Evolutionary conservation across 129 eudicot species (phyloP).

Genomic region (Gnaphalium uliginosum): DNA sequence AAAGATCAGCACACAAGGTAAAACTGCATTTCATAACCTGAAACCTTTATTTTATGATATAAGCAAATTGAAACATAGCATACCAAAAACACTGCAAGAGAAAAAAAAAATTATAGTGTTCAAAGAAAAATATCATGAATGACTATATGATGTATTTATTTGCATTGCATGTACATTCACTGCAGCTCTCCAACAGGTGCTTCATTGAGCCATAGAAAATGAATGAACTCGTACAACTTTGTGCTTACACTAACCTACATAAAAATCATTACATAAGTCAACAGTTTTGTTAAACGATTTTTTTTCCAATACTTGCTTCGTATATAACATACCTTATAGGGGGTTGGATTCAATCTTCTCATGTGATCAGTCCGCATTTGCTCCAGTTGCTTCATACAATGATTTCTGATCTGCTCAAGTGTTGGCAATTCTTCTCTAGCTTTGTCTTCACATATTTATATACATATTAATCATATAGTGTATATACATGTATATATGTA

Average conservation of each 20-base stretch:
- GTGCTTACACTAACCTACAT: conserved; percentile 92
- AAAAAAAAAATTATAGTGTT: conserved; percentile 1
- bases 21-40: not conserved
- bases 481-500: not conserved
- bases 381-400: conserved; percentile 83
- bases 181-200: conserved; percentile 98
- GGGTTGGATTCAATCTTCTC: conserved; percentile 98
- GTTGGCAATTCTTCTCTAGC: conserved; percentile 78
- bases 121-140: conserved; percentile 22
- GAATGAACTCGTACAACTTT: conserved; percentile 90
- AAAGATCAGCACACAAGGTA: not conserved
- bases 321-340: conserved; percentile 67
- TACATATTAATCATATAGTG: not conserved
- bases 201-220: conserved; percentile 98
- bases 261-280: not conserved
- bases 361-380: conserved; percentile 97
- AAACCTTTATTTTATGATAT: conserved; percentile 6
- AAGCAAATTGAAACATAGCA: conserved; percentile 11
- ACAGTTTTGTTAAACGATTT: not conserved
- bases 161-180: conserved; percentile 30
- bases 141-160: conserved; percentile 15
- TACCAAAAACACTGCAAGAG: not conserved
- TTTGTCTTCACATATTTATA: conserved; percentile 46
- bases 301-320: not conserved
- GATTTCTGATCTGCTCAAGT: conserved; percentile 65